Conservation (phyloP, 176 grass and related monocot species). For the Eragrostis nindensis region DNA sequence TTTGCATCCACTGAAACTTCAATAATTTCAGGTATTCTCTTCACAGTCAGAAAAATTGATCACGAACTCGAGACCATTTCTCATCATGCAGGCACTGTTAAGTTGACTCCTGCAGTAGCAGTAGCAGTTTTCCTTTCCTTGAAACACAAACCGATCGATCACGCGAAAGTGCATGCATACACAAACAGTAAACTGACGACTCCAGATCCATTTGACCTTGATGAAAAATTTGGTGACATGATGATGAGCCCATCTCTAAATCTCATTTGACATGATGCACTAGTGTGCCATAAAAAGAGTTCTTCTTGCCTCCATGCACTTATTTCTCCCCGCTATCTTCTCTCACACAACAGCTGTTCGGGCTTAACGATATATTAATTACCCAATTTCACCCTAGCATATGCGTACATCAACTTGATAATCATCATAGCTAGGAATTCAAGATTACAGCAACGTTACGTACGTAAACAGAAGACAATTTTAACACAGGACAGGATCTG, state of each 20-base stretch:
- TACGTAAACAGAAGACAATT: conserved; percentile 34
- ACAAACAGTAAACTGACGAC: neutral
- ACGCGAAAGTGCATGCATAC: too few relatives aligned
- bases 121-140: neutral
- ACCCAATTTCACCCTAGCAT: conserved; percentile 37
- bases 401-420: conserved; percentile 36
- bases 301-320: conserved; percentile 64
- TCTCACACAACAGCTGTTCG: conserved; percentile 32
- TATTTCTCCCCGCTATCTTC: conserved; percentile 48
- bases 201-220: conserved; percentile 19
- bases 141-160: neutral
- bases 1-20: neutral
- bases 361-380: conserved; percentile 20
- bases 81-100: neutral
- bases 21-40: neutral
- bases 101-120: too few relatives aligned
- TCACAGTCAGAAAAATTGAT: neutral
- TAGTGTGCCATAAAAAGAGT: conserved; percentile 44
- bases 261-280: conserved; percentile 28
- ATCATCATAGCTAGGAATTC: conserved; percentile 22
- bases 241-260: neutral
- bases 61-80: neutral
- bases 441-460: conserved; percentile 33
- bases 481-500: conserved; percentile 15
- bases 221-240: neutral